Evolutionary conservation across 2,329 filamentous ascomycete genomes (phyloP).

Genomic region (Ophiosphaerella narmari): DNA sequence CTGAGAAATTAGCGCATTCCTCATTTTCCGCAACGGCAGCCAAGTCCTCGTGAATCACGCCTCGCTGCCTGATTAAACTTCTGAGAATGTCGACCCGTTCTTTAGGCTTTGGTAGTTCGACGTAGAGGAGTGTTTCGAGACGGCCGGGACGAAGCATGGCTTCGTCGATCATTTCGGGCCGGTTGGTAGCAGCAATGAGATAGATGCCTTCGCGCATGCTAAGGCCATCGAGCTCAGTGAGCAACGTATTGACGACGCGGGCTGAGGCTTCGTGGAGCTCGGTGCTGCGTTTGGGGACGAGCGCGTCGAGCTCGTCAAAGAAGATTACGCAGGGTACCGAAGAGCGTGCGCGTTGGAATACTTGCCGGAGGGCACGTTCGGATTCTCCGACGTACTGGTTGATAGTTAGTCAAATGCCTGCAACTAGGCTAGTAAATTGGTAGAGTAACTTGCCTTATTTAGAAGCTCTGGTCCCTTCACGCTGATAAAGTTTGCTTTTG

Average conservation of each 20-base stretch:
- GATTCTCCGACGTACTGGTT: slow-evolving; percentile 84
- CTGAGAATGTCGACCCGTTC: slow-evolving; percentile 86
- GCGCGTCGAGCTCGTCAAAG: slow-evolving; percentile 95
- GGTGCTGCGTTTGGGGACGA: slow-evolving; percentile 83
- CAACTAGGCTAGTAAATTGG: neutral
- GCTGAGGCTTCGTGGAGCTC: slow-evolving; percentile 78
- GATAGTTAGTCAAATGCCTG: slow-evolving; percentile 2
- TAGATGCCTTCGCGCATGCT: slow-evolving; percentile 82
- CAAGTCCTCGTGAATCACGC: slow-evolving; percentile 60
- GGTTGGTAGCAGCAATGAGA: slow-evolving; percentile 91
- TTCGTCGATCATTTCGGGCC: slow-evolving; percentile 94
- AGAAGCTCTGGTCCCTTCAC: slow-evolving; percentile 95
- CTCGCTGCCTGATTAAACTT: slow-evolving; percentile 59
- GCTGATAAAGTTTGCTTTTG: slow-evolving; percentile 95
- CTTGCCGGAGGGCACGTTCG: slow-evolving; percentile 87
- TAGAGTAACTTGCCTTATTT: slow-evolving; percentile 66
- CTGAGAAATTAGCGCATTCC: slow-evolving; percentile 75
- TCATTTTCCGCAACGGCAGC: slow-evolving; percentile 67
- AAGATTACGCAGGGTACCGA: slow-evolving; percentile 93
- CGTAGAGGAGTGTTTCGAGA: slow-evolving; percentile 84
- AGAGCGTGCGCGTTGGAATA: slow-evolving; percentile 85
- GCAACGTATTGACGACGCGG: slow-evolving; percentile 90
- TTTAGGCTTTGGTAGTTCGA: slow-evolving; percentile 78
- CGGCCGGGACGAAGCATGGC: slow-evolving; percentile 93
- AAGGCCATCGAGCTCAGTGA: slow-evolving; percentile 91